phyloP scores from a whole-genome alignment of 2,329 filamentous ascomycete genomes.

The Fusarium papillatum region DNA sequence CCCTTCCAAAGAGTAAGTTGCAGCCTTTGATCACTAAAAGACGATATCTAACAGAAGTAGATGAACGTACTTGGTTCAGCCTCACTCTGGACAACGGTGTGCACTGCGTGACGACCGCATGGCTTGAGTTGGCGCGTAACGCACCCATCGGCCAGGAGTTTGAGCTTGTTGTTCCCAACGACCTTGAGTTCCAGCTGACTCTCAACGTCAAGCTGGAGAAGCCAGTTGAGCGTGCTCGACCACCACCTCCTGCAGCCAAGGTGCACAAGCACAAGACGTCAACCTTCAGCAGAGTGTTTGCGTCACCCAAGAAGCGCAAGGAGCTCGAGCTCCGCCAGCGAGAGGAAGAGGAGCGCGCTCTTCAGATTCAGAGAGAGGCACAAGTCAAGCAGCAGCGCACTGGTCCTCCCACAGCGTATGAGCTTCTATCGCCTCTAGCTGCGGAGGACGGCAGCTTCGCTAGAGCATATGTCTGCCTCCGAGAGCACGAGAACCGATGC shows the following conservation, averaged over 20 bases:
- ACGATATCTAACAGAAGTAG: slow-evolving; percentile 59
- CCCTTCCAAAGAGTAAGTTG: slow-evolving; percentile 87
- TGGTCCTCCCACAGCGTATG: slow-evolving; percentile 81
- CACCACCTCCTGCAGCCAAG: slow-evolving; percentile 72
- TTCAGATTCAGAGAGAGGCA: slow-evolving; percentile 74
- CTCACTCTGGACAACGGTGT: slow-evolving; percentile 98
- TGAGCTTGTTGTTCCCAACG: slow-evolving; percentile 95
- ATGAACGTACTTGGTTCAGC: slow-evolving; percentile 93
- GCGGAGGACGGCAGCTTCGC: slow-evolving; percentile 95
- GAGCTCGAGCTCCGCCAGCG: slow-evolving; percentile 89
- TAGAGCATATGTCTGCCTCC: slow-evolving; percentile 92
- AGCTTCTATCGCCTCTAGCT: slow-evolving; percentile 87
- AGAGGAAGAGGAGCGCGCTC: slow-evolving; percentile 83
- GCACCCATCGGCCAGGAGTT: slow-evolving; percentile 98
- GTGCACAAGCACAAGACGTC: slow-evolving; percentile 82
- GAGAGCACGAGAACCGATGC: slow-evolving; percentile 90
- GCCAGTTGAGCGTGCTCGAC: slow-evolving; percentile 70
- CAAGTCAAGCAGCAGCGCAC: slow-evolving; percentile 73
- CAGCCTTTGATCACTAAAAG: neutral
- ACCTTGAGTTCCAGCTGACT: slow-evolving; percentile 98
- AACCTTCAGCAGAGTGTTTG: slow-evolving; percentile 92
- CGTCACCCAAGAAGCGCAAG: slow-evolving; percentile 96
- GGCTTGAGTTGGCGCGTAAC: slow-evolving; percentile 91
- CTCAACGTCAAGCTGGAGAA: slow-evolving; percentile 95
- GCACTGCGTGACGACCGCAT: slow-evolving; percentile 96